phyloP scores from a whole-genome alignment of 202 grass and related monocot species.

The Zoysia matrella region DNA sequence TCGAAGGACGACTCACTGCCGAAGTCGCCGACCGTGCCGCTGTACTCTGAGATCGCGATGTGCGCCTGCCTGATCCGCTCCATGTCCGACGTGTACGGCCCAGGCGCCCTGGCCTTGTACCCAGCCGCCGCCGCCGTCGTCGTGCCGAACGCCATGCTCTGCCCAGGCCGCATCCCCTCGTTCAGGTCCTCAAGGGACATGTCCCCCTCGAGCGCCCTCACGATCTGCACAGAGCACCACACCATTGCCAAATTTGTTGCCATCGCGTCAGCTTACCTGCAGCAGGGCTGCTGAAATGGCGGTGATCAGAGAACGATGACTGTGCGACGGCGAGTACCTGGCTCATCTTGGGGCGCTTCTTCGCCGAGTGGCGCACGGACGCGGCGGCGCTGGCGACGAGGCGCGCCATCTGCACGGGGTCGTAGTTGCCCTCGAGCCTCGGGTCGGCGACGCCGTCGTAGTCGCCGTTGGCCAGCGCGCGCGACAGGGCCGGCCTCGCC shows the following conservation, averaged over 20 bases:
- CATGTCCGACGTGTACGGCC: conserved; percentile 43
- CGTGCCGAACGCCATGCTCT: conserved; percentile 62
- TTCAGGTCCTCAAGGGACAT: conserved; percentile 85
- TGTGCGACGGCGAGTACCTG: conserved; percentile 50
- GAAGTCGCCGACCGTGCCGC: background rate
- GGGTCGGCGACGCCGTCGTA: conserved; percentile 70
- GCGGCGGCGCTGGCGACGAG: conserved; percentile 69
- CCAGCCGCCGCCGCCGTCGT: conserved; percentile 22
- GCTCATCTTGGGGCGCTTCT: conserved; percentile 87
- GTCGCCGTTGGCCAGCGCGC: conserved; percentile 74
- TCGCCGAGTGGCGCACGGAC: conserved; percentile 76
- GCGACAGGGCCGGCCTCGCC: conserved; percentile 72
- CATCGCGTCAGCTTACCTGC: background rate
- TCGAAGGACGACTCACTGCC: conserved; percentile 36
- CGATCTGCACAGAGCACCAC: conserved; percentile 57
- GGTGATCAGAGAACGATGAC: background rate
- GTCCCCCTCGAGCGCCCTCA: conserved; percentile 78
- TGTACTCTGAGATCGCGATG: conserved; percentile 43
- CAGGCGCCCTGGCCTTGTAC: conserved; percentile 20
- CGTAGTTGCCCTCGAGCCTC: conserved; percentile 66
- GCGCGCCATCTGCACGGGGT: conserved; percentile 76
- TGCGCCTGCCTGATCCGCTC: conserved; percentile 40
- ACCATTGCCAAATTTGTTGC: background rate
- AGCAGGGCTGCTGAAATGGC: background rate
- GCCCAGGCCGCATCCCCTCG: conserved; percentile 72